phyloP scores from a whole-genome alignment of 2,329 filamentous ascomycete genomes.

The Aspergillus proliferans region DNA sequence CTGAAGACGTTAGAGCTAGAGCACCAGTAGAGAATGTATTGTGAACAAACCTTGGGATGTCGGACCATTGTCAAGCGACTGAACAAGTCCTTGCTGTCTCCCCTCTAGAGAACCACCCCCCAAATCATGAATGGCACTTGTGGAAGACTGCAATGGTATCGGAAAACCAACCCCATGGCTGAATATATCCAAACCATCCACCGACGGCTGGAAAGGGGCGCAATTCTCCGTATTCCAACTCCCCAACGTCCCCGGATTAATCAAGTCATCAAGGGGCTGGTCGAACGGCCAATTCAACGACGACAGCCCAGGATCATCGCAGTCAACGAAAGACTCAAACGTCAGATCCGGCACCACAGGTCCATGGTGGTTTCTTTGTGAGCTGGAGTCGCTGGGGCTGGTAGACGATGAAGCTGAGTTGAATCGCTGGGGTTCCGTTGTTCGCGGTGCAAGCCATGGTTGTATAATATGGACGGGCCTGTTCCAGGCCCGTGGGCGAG shows the following conservation, averaged over 20 bases:
- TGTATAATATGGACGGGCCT: neutral
- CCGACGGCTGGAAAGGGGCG: neutral
- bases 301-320: neutral
- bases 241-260: neutral
- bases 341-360: neutral
- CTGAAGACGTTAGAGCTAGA: neutral
- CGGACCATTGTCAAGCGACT: neutral
- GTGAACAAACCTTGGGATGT: neutral
- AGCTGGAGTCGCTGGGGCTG: neutral
- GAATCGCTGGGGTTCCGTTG: neutral
- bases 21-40: neutral
- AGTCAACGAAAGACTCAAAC: neutral
- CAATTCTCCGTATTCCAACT: neutral
- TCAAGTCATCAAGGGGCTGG: neutral
- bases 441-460: neutral
- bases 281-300: neutral
- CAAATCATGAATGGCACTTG: neutral
- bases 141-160: neutral
- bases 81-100: neutral
- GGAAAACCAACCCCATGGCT: neutral
- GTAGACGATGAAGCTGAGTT: neutral
- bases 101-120: neutral
- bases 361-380: neutral
- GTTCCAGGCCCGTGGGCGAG: neutral
- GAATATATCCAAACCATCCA: neutral